Percentiles rank a stretch among this genome's conserved stretches.
These are phyloP conservation scores for Colletotrichum sansevieriae DNA, from an alignment of 2,329 filamentous ascomycete genomes.

Conservation along the genomic window DNA sequence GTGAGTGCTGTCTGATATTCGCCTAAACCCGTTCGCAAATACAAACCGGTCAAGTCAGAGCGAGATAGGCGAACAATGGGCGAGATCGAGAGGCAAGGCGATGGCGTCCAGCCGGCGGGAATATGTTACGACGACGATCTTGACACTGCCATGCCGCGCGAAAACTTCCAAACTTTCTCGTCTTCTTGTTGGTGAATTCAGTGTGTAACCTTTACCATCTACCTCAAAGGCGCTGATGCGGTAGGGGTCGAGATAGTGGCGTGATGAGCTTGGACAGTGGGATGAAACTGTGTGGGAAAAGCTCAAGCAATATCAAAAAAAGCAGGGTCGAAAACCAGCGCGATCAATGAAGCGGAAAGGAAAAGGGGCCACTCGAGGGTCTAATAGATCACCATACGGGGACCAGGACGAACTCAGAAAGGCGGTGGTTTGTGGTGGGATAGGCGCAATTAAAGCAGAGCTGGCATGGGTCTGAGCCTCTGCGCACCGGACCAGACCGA, in stretches of 20 bases:
- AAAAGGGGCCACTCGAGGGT: conserved; percentile 25
- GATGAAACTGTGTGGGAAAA: conserved; percentile 2
- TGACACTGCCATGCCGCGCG: conserved; percentile 39
- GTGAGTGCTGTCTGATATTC: conserved; percentile 31
- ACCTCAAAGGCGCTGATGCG: not conserved
- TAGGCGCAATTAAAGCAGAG: conserved; percentile 40
- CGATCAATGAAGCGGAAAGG: conserved; percentile 12
- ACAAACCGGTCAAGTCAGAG: conserved; percentile 38
- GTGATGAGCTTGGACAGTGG: conserved; percentile 20
- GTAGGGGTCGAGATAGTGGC: conserved; percentile 13
- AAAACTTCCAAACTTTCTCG: not conserved
- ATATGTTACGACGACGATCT: conserved; percentile 20
- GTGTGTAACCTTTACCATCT: not conserved
- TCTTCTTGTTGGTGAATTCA: not conserved
- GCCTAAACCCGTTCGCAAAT: conserved; percentile 4
- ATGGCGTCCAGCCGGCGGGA: conserved; percentile 28
- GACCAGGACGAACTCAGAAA: conserved; percentile 32
- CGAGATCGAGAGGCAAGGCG: conserved; percentile 1
- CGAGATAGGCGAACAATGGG: conserved; percentile 30
- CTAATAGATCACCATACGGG: conserved; percentile 35
- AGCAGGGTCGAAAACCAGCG: conserved; percentile 11
- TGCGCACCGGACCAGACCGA: conserved; percentile 39
- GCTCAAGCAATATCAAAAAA: not conserved
- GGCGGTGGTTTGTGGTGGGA: conserved; percentile 29
- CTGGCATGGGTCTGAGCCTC: conserved; percentile 35